Evolutionary conservation across 768 basidiomycete genomes (phyloP).

Genomic region (Xerocomellus chrysenteron): DNA sequence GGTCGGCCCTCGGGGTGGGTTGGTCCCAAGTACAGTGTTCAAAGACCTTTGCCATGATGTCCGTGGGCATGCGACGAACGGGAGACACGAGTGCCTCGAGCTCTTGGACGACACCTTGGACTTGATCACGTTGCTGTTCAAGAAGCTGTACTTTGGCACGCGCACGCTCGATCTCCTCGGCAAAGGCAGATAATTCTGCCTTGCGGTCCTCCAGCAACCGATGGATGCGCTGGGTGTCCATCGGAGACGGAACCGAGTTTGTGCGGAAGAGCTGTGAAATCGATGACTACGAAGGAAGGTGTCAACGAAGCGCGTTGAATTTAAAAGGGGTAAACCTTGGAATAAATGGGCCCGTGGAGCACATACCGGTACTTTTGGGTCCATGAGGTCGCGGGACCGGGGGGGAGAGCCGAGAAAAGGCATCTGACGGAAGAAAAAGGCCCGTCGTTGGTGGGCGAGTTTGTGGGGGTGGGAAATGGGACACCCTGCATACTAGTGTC

Average conservation of each 20-base stretch:
- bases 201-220: conserved; percentile 19
- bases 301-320: background rate
- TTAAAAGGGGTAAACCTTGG: background rate
- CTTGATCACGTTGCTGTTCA: conserved; percentile 13
- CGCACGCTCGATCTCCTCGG: conserved; percentile 19
- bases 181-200: conserved; percentile 11
- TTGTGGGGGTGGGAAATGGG: background rate
- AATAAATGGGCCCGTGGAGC: background rate
- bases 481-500: background rate
- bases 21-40: conserved; percentile 22
- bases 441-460: background rate
- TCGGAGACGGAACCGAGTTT: conserved; percentile 27
- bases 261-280: conserved; percentile 30
- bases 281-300: conserved; percentile 13
- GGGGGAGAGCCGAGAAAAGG: background rate
- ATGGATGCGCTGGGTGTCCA: conserved; percentile 18
- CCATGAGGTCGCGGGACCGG: background rate
- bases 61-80: conserved; percentile 32
- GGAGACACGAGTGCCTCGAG: conserved; percentile 30
- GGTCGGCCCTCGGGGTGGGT: conserved; percentile 5
- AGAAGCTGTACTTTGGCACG: conserved; percentile 21
- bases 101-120: conserved; percentile 19
- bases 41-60: conserved; percentile 29
- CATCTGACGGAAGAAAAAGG: background rate
- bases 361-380: conserved; percentile 26